Percentiles rank a stretch among this genome's conserved stretches.
Evolutionary conservation across 106 monocot genomes (phyloP).

Genomic region (Acorus calamus): DNA sequence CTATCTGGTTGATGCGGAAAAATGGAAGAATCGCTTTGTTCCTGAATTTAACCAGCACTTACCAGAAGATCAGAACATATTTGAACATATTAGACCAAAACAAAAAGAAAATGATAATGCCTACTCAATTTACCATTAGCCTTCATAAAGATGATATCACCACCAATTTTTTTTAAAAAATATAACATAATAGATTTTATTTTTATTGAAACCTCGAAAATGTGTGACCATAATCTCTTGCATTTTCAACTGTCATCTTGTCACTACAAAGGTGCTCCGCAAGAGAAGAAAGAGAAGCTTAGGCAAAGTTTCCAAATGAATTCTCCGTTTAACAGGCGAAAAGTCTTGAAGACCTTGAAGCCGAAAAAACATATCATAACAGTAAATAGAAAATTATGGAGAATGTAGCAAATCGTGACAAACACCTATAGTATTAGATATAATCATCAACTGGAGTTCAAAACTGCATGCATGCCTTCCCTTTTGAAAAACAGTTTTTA

Average conservation of each 20-base stretch:
- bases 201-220: conserved; percentile 93
- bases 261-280: conserved; percentile 83
- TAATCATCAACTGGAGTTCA: too few relatives aligned
- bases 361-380: background rate
- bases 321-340: background rate
- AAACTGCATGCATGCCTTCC: too few relatives aligned
- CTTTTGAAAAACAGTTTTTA: too few relatives aligned
- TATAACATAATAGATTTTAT: too few relatives aligned
- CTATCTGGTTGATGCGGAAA: conserved; percentile 67
- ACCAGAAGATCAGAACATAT: background rate
- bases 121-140: too few relatives aligned
- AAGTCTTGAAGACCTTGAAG: background rate
- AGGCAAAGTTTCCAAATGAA: background rate
- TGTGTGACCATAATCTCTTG: conserved; percentile 84
- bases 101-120: too few relatives aligned
- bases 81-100: background rate
- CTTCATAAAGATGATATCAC: too few relatives aligned
- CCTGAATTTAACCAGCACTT: conserved; percentile 36
- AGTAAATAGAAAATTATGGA: too few relatives aligned
- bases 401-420: too few relatives aligned
- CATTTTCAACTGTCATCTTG: conserved; percentile 53
- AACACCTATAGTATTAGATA: too few relatives aligned
- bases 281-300: background rate
- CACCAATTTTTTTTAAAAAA: too few relatives aligned
- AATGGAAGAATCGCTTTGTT: conserved; percentile 92